phyloP scores from a whole-genome alignment of 2,329 filamentous ascomycete species.

The Fusarium vanettenii region DNA sequence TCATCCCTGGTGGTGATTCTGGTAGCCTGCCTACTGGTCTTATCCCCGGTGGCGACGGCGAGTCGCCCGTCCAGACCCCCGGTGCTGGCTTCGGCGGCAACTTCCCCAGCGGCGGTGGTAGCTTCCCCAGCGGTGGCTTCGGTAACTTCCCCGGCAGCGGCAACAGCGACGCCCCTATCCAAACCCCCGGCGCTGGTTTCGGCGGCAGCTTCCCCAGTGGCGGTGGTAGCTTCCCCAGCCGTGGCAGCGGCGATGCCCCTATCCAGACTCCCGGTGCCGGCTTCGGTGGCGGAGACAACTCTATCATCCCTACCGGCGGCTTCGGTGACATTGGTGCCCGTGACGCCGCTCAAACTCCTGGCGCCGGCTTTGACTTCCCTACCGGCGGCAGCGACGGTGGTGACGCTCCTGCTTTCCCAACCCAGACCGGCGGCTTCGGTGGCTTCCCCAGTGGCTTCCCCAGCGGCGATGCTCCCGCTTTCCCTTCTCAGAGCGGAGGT shows the following conservation, averaged over 20 bases:
- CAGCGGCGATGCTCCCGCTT: neutral
- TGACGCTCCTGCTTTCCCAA: neutral
- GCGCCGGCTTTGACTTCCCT: conserved; percentile 1
- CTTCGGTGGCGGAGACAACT: neutral
- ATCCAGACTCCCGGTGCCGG: conserved; percentile 3
- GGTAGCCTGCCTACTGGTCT: neutral
- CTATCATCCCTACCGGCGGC: neutral
- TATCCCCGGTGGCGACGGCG: neutral
- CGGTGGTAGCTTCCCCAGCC: neutral
- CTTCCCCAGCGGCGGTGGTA: neutral
- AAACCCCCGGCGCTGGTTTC: conserved; percentile 4
- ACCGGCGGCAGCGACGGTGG: neutral
- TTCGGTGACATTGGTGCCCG: neutral
- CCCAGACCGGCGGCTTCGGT: neutral
- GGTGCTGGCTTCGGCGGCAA: conserved; percentile 1
- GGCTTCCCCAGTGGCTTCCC: neutral
- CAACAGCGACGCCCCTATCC: neutral
- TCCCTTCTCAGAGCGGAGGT: conserved; percentile 7
- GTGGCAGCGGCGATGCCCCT: conserved; percentile 1
- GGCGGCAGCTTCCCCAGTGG: neutral
- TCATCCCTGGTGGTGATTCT: neutral
- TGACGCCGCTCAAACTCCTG: conserved; percentile 3
- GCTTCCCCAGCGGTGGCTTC: neutral
- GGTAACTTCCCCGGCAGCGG: conserved; percentile 1
- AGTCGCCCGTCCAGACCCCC: conserved; percentile 3